Percentiles rank a stretch among this genome's conserved stretches.
phyloP scores from a whole-genome alignment of 2,329 filamentous ascomycete genomes.

The Bretziella fagacearum region DNA sequence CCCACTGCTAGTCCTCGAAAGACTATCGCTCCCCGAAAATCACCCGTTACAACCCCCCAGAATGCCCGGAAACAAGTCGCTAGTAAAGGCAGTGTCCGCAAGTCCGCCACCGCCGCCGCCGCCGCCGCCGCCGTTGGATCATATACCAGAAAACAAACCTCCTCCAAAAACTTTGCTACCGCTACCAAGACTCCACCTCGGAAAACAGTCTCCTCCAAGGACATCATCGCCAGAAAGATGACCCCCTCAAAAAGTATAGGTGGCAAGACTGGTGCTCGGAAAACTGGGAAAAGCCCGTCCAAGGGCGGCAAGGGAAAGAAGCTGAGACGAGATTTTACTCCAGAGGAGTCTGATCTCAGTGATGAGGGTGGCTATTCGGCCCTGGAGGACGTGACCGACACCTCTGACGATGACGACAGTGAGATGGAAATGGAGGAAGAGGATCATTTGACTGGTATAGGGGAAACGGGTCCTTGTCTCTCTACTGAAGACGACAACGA shows the following conservation, averaged over 20 bases:
- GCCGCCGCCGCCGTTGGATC: neutral
- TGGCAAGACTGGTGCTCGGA: constrained; percentile 2
- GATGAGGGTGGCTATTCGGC: constrained; percentile 57
- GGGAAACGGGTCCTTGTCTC: constrained; percentile 26
- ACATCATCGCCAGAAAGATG: neutral
- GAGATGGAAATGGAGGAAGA: constrained; percentile 66
- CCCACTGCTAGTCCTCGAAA: constrained; percentile 7
- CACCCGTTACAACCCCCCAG: constrained; percentile 3
- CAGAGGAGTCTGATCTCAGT: constrained; percentile 39
- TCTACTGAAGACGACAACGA: constrained; percentile 26
- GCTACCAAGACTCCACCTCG: neutral
- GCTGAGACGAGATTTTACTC: constrained; percentile 24
- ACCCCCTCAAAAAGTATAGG: constrained; percentile 1
- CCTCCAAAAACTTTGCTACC: constrained; percentile 2
- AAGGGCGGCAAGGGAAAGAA: constrained; percentile 6
- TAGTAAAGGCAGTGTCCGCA: constrained; percentile 8
- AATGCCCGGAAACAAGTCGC: constrained; percentile 13
- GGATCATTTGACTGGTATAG: constrained; percentile 44
- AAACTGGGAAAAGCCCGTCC: constrained; percentile 7
- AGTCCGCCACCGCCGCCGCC: neutral
- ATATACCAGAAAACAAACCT: constrained; percentile 1
- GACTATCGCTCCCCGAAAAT: constrained; percentile 8
- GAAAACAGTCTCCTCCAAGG: constrained; percentile 4
- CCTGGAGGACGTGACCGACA: constrained; percentile 65
- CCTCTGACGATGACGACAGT: constrained; percentile 60